Evolutionary conservation across 1,284 basidiomycete species (phyloP).

Genomic region (Ganoderma boninense): DNA sequence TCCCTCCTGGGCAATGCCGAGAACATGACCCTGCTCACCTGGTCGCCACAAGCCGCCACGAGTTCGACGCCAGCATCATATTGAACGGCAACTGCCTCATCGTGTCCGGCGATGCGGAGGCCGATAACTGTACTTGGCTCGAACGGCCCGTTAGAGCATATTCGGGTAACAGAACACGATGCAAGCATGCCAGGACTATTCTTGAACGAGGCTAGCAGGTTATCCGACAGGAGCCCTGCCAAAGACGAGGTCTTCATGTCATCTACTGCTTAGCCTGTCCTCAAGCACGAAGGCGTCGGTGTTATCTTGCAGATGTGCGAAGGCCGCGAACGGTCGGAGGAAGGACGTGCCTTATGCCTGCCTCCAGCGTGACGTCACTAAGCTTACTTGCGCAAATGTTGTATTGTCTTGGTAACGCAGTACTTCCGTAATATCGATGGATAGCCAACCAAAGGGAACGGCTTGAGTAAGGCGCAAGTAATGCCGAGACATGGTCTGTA

Average conservation of each 20-base stretch:
- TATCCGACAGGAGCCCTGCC: not conserved
- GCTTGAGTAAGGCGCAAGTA: slow-evolving; percentile 1
- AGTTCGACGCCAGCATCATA: not conserved
- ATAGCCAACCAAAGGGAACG: not conserved
- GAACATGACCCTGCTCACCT: not conserved
- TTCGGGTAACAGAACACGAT: slow-evolving; percentile 1
- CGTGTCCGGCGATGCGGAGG: not conserved
- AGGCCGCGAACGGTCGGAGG: not conserved
- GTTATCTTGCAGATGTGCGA: not conserved
- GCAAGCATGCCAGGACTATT: not conserved
- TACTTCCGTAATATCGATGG: not conserved
- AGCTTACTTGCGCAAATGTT: not conserved
- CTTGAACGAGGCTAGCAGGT: not conserved
- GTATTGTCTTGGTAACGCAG: not conserved
- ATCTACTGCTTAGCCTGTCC: not conserved
- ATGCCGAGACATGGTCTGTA: not conserved
- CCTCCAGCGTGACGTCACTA: not conserved
- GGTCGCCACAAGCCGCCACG: not conserved
- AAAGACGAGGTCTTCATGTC: not conserved
- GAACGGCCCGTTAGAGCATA: not conserved
- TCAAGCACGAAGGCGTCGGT: not conserved
- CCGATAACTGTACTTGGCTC: not conserved
- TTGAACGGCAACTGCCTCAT: not conserved
- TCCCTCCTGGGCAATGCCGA: not conserved
- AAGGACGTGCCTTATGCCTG: not conserved